phyloP scores from a whole-genome alignment of 805 yeast species.

The Candida vartiovaarae region DNA sequence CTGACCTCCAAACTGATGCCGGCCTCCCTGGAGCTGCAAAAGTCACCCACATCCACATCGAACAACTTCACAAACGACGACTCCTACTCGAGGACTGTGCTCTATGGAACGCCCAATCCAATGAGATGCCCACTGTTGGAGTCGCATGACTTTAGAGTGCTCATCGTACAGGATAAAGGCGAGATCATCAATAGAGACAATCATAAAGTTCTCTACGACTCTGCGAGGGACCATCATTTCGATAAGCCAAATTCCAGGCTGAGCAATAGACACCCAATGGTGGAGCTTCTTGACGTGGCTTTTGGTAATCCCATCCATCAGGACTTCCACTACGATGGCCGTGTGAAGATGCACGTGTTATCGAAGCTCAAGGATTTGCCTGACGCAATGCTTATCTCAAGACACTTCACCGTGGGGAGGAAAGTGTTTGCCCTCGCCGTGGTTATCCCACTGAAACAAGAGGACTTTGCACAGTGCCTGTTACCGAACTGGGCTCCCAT shows the following conservation, averaged over 20 bases:
- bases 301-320: slow-evolving; percentile 33
- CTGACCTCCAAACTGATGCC: background rate
- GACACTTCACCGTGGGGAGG: slow-evolving; percentile 24
- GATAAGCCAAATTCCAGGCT: slow-evolving; percentile 10
- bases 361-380: slow-evolving; percentile 23
- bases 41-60: background rate
- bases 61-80: slow-evolving; percentile 17
- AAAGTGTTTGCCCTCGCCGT: slow-evolving; percentile 28
- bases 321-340: slow-evolving; percentile 21
- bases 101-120: slow-evolving; percentile 20
- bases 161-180: slow-evolving; percentile 32
- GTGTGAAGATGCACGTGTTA: slow-evolving; percentile 23
- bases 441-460: slow-evolving; percentile 21
- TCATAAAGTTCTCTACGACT: slow-evolving; percentile 27
- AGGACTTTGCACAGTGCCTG: slow-evolving; percentile 22
- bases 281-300: slow-evolving; percentile 29
- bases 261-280: slow-evolving; percentile 8
- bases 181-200: slow-evolving; percentile 29
- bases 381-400: slow-evolving; percentile 26
- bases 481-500: slow-evolving; percentile 28
- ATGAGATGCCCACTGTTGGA: slow-evolving; percentile 5
- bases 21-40: background rate
- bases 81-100: slow-evolving; percentile 19
- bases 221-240: slow-evolving; percentile 19
- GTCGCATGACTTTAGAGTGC: slow-evolving; percentile 24